Base-by-base conservation (phyloP, 108 stramenopile genomes). In the Chaetoceros muelleri region DNA sequence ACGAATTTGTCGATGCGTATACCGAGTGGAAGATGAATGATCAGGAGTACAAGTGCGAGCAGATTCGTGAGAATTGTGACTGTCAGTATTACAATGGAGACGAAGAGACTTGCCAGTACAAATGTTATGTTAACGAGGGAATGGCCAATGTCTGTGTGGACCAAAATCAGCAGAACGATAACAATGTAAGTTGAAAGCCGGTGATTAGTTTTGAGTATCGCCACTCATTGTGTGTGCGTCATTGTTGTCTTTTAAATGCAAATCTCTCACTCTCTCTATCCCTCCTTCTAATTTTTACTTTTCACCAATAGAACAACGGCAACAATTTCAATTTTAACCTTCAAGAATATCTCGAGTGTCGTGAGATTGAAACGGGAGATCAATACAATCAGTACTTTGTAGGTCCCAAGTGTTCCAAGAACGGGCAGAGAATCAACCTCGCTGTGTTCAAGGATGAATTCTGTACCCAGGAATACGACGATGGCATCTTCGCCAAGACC, bases 1-100 rank as follows among this genome's bases (percentile, higher is more conserved):
- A 62, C 22, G 85, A 87, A 20, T 92, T 81, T 61, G 64, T 87
- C 49, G 75, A 85, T 30, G 76, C 85, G 23, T 80, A 74, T 67
- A 29, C 69, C 5, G 63, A 73, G 58, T 46, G 55, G 10, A 64
- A 69, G 58, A 52, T 71, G 30, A 30, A 65, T 2, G 74, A 57
- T 2, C 54, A 73, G 31, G 81, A 83, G 57, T 66, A 71, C 46
- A 72, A 71, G 44, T 92, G 90, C 52, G 85, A 86, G 56, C 58
- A 51, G 0, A 67, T 82, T 26, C 69, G 70, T 1, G 85, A 87
- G 60, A 81, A 71, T 67, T 87, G 84, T 59, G 75, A 78, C 74
- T 85, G 85, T 44, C 79, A 87, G 44, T 59, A 76, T 48, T 72
- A 69, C 44, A 34, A 48, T 47, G 70, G 82, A 46, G 82, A 90